These are phyloP conservation scores for Aschersonia sp. DNA, from an alignment of 2,329 filamentous ascomycete genomes.

Conservation along the genomic window DNA sequence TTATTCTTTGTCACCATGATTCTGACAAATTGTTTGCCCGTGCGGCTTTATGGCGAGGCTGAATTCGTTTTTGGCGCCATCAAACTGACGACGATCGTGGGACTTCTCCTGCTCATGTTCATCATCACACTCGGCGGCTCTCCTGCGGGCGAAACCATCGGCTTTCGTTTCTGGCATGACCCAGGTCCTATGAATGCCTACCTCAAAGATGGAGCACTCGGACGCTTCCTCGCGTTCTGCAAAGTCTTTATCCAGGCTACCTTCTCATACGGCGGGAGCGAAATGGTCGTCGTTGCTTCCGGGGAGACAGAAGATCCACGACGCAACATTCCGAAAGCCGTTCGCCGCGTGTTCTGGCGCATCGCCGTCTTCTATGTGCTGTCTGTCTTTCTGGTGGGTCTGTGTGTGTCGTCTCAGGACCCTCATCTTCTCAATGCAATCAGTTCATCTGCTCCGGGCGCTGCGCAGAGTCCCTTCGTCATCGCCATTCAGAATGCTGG, in stretches of 20 bases:
- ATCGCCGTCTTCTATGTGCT: slow-evolving; percentile 22
- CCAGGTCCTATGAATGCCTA: slow-evolving; percentile 29
- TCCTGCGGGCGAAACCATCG: slow-evolving; percentile 25
- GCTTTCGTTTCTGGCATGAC: slow-evolving; percentile 28
- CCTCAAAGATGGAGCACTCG: slow-evolving; percentile 19
- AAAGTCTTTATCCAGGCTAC: slow-evolving; percentile 32
- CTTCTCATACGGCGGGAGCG: slow-evolving; percentile 32
- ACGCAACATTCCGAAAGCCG: slow-evolving; percentile 19
- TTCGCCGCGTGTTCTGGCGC: slow-evolving; percentile 18
- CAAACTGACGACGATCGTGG: slow-evolving; percentile 29
- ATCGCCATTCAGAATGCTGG: slow-evolving; percentile 36
- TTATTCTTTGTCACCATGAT: slow-evolving; percentile 22
- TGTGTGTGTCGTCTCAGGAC: slow-evolving; percentile 21
- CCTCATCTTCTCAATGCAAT: slow-evolving; percentile 30
- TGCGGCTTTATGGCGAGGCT: slow-evolving; percentile 35
- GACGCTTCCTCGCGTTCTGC: slow-evolving; percentile 27
- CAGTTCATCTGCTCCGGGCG: slow-evolving; percentile 21
- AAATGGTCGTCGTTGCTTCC: slow-evolving; percentile 19
- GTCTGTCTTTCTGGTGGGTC: slow-evolving; percentile 21
- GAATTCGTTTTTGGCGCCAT: slow-evolving; percentile 34
- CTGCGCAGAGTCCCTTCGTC: slow-evolving; percentile 40
- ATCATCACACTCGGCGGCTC: slow-evolving; percentile 32
- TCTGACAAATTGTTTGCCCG: slow-evolving; percentile 22
- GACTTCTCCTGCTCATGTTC: slow-evolving; percentile 31
- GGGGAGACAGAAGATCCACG: slow-evolving; percentile 22